Evolutionary conservation across 23 red algal genomes (phyloP).

Genomic region (Gracilaria caudata): DNA sequence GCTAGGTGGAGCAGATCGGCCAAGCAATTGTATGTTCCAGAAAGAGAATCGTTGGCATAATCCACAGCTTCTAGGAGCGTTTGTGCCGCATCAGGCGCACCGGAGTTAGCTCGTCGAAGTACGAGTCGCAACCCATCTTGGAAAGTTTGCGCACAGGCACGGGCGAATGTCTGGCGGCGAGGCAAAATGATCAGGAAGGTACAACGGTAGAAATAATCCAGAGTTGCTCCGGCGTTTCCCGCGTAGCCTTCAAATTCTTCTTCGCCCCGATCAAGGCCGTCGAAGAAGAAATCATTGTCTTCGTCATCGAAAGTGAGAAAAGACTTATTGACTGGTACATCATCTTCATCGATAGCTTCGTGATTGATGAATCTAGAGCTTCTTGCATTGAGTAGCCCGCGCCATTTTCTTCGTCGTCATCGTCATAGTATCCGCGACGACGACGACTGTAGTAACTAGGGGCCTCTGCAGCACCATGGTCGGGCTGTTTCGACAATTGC

Average conservation of each 20-base stretch:
- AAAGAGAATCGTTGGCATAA: neutral
- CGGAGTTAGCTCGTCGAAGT: neutral
- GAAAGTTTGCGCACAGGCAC: neutral
- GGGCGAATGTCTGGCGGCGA: neutral
- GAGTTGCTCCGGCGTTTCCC: neutral
- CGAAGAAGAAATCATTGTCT: too few species aligned
- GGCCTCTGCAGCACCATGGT: neutral
- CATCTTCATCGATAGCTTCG: too few species aligned
- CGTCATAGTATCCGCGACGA: too few species aligned
- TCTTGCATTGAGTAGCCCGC: too few species aligned
- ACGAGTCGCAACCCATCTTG: neutral
- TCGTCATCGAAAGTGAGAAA: too few species aligned
- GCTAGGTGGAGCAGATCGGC: neutral
- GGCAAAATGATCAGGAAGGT: neutral
- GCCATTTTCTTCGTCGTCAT: too few species aligned
- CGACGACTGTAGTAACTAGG: too few species aligned
- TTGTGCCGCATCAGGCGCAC: neutral
- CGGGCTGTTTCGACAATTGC: too few species aligned
- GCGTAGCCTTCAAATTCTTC: neutral
- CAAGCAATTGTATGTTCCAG: neutral
- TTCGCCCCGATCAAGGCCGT: too few species aligned
- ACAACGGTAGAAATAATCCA: neutral
- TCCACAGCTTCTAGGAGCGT: neutral
- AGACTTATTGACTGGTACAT: too few species aligned
- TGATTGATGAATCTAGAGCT: too few species aligned